Percentiles rank a stretch among this genome's conserved stretches.
phyloP scores from a whole-genome alignment of 345 rosid species.

The Alliaria petiolata region DNA sequence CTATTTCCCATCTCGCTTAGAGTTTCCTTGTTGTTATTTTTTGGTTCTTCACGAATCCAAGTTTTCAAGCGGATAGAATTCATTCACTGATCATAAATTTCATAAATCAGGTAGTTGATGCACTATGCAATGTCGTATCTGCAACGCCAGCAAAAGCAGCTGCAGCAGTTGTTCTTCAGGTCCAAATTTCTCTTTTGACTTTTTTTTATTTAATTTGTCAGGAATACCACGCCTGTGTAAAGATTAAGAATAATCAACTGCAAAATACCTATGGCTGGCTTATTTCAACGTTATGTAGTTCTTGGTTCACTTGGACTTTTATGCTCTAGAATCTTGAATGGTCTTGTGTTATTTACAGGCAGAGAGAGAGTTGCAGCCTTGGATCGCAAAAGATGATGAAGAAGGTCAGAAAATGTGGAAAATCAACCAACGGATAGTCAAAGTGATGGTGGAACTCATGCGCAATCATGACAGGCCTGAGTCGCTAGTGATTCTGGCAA shows the following conservation, averaged over 20 bases:
- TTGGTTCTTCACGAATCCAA: background rate
- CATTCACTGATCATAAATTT: slow-evolving; percentile 14
- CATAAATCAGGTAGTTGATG: slow-evolving; percentile 73
- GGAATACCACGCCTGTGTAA: background rate
- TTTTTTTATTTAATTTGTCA: background rate
- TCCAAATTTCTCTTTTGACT: slow-evolving; percentile 37
- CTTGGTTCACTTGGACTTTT: too few relatives aligned
- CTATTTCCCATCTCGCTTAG: background rate
- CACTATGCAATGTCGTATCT: slow-evolving; percentile 89
- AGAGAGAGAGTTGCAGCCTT: slow-evolving; percentile 93
- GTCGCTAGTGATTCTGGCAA: slow-evolving; percentile 79
- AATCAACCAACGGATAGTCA: slow-evolving; percentile 88
- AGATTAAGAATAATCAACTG: background rate
- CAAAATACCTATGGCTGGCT: background rate
- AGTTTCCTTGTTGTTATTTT: background rate
- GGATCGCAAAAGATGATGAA: slow-evolving; percentile 96
- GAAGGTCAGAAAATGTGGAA: slow-evolving; percentile 95
- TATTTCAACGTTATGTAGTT: too few relatives aligned
- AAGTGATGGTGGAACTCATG: slow-evolving; percentile 86
- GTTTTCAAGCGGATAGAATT: background rate
- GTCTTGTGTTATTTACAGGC: slow-evolving; percentile 55
- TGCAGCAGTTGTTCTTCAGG: slow-evolving; percentile 97
- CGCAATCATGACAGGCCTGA: slow-evolving; percentile 86
- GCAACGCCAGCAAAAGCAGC: slow-evolving; percentile 91
- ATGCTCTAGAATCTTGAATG: slow-evolving; percentile 11